phyloP scores from a whole-genome alignment of 176 grass and related monocot species.

The Elymus sibiricus region DNA sequence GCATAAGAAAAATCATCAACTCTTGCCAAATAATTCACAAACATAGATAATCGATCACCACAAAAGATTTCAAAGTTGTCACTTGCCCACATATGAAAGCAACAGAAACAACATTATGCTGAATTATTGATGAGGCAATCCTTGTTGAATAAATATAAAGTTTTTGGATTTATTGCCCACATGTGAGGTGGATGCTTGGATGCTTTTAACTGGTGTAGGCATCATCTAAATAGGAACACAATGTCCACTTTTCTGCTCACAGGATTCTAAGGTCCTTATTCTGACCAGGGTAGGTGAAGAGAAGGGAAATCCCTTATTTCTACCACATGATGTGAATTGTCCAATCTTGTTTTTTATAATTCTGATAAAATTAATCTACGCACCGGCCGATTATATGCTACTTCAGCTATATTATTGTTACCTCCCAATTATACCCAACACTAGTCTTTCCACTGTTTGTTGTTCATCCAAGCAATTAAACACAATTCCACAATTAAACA shows the following conservation, averaged over 20 bases:
- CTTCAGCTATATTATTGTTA: neutral
- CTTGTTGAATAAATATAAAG: neutral
- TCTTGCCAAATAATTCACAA: neutral
- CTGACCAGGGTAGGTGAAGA: constrained; percentile 11
- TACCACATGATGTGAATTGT: neutral
- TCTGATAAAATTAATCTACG: neutral
- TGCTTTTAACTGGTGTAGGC: neutral
- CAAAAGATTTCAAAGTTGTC: neutral
- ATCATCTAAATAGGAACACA: neutral
- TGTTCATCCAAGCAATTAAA: neutral
- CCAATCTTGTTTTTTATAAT: neutral
- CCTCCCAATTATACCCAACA: neutral
- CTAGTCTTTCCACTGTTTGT: neutral
- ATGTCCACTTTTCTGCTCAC: constrained; percentile 4
- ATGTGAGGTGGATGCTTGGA: neutral
- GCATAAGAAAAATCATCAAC: neutral
- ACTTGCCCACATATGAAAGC: neutral
- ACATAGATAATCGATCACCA: neutral
- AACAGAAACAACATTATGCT: neutral
- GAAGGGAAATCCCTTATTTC: neutral
- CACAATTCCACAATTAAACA: neutral
- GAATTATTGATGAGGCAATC: neutral
- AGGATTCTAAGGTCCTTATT: constrained; percentile 18
- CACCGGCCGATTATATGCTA: neutral
- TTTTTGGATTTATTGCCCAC: neutral